A percentile compares a stretch with the other conserved stretches of the same genome.
Evolutionary conservation across 208 protist species (phyloP).

Genomic region (Leishmania mexicana): DNA sequence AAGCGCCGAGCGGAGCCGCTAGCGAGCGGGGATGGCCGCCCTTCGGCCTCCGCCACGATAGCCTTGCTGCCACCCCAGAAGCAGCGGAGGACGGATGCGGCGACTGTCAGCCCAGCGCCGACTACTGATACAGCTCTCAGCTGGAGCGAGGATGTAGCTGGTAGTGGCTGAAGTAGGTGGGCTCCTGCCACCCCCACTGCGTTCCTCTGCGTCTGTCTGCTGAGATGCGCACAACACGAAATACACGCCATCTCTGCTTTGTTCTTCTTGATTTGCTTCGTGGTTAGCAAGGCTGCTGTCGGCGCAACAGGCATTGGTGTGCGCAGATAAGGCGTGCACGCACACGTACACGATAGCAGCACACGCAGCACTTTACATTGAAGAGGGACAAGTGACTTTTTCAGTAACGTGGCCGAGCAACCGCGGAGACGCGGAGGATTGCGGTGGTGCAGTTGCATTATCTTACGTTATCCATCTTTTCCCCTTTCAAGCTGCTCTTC

Average conservation of each 20-base stretch:
- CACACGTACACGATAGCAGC: background rate
- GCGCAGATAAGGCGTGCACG: background rate
- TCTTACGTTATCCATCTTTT: background rate
- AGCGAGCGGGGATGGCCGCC: background rate
- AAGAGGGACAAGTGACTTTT: background rate
- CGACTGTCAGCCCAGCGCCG: background rate
- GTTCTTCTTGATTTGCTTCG: background rate
- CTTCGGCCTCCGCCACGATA: background rate
- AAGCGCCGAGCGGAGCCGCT: background rate
- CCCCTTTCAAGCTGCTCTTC: background rate
- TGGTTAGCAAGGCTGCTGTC: background rate
- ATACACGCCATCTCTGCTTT: background rate
- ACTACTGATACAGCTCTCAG: conserved; percentile 4
- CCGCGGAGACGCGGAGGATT: too few relatives aligned
- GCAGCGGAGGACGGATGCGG: background rate
- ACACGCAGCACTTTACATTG: background rate
- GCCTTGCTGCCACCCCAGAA: background rate
- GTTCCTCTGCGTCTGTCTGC: background rate
- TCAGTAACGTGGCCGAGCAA: background rate
- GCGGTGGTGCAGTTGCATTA: background rate
- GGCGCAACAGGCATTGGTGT: background rate
- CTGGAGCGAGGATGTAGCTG: conserved; percentile 28
- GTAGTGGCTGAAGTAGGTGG: background rate
- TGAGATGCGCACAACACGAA: background rate
- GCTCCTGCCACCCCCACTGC: background rate